Conservation (phyloP, 768 basidiomycete species). For the Imleria badia region DNA sequence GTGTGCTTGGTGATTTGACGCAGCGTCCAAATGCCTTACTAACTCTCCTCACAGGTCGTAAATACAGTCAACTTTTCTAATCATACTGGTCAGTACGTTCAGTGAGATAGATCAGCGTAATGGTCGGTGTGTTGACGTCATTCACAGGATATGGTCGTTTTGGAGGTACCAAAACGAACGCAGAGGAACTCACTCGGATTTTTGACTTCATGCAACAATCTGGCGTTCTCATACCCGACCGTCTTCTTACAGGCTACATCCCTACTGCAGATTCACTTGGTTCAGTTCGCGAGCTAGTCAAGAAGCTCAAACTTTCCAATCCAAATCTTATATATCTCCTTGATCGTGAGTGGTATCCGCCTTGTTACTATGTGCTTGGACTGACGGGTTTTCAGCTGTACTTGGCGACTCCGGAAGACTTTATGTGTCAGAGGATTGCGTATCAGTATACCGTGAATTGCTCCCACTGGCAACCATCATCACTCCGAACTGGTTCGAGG, state of each 20-base stretch:
- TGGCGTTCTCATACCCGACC: slow-evolving; percentile 65
- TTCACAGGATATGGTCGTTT: slow-evolving; percentile 74
- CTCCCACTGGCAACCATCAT: slow-evolving; percentile 88
- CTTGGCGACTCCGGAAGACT: slow-evolving; percentile 89
- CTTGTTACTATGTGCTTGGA: not conserved
- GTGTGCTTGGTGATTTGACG: not conserved
- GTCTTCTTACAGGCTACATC: slow-evolving; percentile 90
- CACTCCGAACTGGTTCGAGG: slow-evolving; percentile 98
- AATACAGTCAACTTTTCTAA: slow-evolving; percentile 96
- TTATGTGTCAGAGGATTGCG: slow-evolving; percentile 84
- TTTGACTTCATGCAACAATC: slow-evolving; percentile 75
- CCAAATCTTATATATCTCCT: slow-evolving; percentile 79
- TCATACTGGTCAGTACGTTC: slow-evolving; percentile 65
- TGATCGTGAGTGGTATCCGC: slow-evolving; percentile 67
- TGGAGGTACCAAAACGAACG: slow-evolving; percentile 76
- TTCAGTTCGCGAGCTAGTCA: slow-evolving; percentile 62
- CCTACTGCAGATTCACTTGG: slow-evolving; percentile 78
- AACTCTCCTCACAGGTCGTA: slow-evolving; percentile 52
- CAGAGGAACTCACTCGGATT: slow-evolving; percentile 72
- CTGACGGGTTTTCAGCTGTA: slow-evolving; percentile 58
- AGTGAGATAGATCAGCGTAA: not conserved
- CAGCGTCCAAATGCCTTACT: not conserved
- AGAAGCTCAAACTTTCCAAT: slow-evolving; percentile 54
- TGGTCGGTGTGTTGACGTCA: not conserved
- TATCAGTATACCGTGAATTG: slow-evolving; percentile 82